These are phyloP conservation scores for Nymphaea thermarum DNA, from an alignment of 164 flowering plant genomes.

Conservation along the genomic window DNA sequence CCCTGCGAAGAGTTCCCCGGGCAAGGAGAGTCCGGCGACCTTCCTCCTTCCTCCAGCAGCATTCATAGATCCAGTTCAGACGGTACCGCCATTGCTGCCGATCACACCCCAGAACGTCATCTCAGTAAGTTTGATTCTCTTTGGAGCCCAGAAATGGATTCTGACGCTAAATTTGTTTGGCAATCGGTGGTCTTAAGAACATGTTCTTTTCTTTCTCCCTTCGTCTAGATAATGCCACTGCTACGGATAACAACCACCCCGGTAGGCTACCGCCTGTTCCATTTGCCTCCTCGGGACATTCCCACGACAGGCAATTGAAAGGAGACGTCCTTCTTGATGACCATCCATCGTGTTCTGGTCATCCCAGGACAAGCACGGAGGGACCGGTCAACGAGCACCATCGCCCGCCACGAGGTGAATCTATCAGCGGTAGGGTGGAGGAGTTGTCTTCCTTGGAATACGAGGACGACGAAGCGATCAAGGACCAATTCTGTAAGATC, in stretches of 20 bases:
- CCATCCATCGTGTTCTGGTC: constrained; percentile 9
- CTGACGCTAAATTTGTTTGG: too few relatives aligned
- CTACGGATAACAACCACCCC: neutral
- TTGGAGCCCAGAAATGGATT: too few relatives aligned
- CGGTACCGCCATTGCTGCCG: constrained; percentile 9
- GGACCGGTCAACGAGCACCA: neutral
- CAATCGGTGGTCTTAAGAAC: too few relatives aligned
- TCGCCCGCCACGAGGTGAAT: neutral
- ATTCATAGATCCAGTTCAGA: constrained; percentile 46
- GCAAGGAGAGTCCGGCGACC: neutral
- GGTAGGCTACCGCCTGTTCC: too few relatives aligned
- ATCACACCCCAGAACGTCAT: neutral
- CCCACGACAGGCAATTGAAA: neutral
- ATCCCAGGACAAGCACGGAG: neutral
- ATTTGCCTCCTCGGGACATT: too few relatives aligned
- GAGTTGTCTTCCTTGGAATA: neutral
- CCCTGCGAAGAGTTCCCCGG: constrained; percentile 5
- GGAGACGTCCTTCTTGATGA: neutral
- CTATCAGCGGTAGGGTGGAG: neutral
- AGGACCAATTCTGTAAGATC: constrained; percentile 31
- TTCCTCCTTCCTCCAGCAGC: constrained; percentile 1
- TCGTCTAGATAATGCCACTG: neutral
- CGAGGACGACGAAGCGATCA: neutral
- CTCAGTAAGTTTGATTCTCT: neutral
- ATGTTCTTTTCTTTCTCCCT: neutral